Evolutionary conservation across 192 early-diverging fungal species (phyloP).

Genomic region (Umbelopsis sp.): DNA sequence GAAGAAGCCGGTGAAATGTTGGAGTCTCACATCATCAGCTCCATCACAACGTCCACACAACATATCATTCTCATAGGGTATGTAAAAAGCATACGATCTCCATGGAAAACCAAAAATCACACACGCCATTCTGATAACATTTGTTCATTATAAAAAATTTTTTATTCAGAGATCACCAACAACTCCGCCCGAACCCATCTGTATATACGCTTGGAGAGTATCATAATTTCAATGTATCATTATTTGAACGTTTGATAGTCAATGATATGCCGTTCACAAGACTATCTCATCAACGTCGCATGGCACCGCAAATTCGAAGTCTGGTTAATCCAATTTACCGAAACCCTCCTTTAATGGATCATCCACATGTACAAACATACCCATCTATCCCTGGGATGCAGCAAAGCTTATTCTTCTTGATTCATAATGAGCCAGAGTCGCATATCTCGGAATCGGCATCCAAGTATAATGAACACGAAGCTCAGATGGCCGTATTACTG

Average conservation of each 20-base stretch:
- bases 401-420: slow-evolving; percentile 52
- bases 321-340: slow-evolving; percentile 53
- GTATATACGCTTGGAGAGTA: slow-evolving; percentile 46
- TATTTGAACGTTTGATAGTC: slow-evolving; percentile 56
- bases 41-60: slow-evolving; percentile 47
- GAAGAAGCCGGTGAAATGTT: slow-evolving; percentile 62
- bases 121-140: too few species aligned
- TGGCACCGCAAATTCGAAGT: slow-evolving; percentile 55
- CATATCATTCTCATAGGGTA: slow-evolving; percentile 61
- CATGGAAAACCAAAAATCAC: background rate
- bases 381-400: slow-evolving; percentile 48
- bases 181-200: slow-evolving; percentile 54
- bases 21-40: slow-evolving; percentile 55
- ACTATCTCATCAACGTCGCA: slow-evolving; percentile 54
- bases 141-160: background rate
- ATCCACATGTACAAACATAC: slow-evolving; percentile 33
- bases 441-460: slow-evolving; percentile 47
- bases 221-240: slow-evolving; percentile 47
- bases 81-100: background rate
- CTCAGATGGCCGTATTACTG: slow-evolving; percentile 48
- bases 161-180: slow-evolving; percentile 52
- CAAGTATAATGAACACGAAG: slow-evolving; percentile 48
- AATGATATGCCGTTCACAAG: slow-evolving; percentile 44
- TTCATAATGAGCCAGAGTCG: slow-evolving; percentile 47
- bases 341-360: slow-evolving; percentile 46